Conservation (phyloP, 2,329 filamentous ascomycete genomes). For the Cladosporium sp. region DNA sequence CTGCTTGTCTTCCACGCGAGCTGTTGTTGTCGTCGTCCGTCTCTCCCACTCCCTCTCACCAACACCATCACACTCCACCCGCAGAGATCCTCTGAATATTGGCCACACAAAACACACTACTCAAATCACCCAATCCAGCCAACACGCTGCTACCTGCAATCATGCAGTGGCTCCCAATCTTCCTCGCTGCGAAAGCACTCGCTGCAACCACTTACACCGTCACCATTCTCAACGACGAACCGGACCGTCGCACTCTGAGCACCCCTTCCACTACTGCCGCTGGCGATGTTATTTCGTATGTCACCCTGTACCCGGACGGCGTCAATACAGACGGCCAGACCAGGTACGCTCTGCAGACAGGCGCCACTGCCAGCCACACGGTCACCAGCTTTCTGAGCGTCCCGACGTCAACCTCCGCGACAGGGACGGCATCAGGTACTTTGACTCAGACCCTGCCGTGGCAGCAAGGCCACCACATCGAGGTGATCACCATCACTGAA, state of each 20-base stretch:
- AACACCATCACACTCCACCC: conserved; percentile 7
- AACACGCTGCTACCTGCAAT: background rate
- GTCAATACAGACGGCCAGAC: conserved; percentile 1
- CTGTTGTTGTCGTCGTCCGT: background rate
- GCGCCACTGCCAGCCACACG: background rate
- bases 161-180: conserved; percentile 1
- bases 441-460: conserved; percentile 1
- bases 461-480: conserved; percentile 5
- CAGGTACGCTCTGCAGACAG: background rate
- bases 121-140: background rate
- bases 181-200: conserved; percentile 4
- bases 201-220: conserved; percentile 5
- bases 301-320: background rate
- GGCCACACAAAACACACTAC: background rate
- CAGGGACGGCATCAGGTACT: background rate
- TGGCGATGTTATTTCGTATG: background rate
- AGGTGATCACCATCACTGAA: background rate
- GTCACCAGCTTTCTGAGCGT: background rate
- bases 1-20: background rate
- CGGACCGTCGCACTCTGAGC: background rate
- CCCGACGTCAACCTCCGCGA: background rate
- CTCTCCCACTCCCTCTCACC: background rate
- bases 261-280: background rate
- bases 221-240: background rate
- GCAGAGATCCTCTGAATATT: conserved; percentile 4